Conservation (phyloP, 2,329 filamentous ascomycete species). For the Aaosphaeria pasadenensis region DNA sequence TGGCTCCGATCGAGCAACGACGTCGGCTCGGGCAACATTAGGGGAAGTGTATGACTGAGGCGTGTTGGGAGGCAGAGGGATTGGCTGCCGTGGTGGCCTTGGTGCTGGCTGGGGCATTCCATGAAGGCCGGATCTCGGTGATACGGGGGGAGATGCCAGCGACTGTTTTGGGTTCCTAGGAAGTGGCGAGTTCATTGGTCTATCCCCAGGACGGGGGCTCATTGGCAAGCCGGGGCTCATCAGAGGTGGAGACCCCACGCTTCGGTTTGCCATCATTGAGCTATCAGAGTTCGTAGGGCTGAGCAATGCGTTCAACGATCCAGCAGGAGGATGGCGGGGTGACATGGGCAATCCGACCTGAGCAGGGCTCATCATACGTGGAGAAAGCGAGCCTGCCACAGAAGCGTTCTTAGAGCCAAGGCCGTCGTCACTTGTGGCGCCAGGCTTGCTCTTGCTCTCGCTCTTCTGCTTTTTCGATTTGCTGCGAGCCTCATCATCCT, state of each 20-base stretch:
- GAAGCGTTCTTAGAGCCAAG: constrained; percentile 14
- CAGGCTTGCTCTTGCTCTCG: constrained; percentile 50
- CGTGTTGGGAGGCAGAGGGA: constrained; percentile 69
- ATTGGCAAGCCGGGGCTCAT: constrained; percentile 63
- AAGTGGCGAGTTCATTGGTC: constrained; percentile 58
- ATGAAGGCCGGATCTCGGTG: constrained; percentile 51
- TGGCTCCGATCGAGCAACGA: constrained; percentile 6
- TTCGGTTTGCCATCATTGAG: constrained; percentile 39
- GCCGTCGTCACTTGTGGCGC: constrained; percentile 14
- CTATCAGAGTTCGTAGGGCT: constrained; percentile 46
- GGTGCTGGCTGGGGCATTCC: constrained; percentile 62
- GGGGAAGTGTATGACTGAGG: constrained; percentile 61
- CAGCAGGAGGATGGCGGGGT: constrained; percentile 35
- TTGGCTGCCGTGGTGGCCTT: constrained; percentile 69
- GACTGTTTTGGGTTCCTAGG: constrained; percentile 56
- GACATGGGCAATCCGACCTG: constrained; percentile 35
- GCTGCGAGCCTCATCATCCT: constrained; percentile 69
- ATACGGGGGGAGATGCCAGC: constrained; percentile 65
- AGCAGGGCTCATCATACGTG: constrained; percentile 27
- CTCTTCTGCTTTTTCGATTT: constrained; percentile 69
- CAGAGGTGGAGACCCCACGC: constrained; percentile 43
- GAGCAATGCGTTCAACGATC: constrained; percentile 44
- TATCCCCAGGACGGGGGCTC: constrained; percentile 60
- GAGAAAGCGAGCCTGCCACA: constrained; percentile 21
- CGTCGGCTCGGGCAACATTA: constrained; percentile 38